These are phyloP conservation scores for Triticum urartu DNA, from an alignment of 176 grass and related monocot genomes.

Conservation along the genomic window DNA sequence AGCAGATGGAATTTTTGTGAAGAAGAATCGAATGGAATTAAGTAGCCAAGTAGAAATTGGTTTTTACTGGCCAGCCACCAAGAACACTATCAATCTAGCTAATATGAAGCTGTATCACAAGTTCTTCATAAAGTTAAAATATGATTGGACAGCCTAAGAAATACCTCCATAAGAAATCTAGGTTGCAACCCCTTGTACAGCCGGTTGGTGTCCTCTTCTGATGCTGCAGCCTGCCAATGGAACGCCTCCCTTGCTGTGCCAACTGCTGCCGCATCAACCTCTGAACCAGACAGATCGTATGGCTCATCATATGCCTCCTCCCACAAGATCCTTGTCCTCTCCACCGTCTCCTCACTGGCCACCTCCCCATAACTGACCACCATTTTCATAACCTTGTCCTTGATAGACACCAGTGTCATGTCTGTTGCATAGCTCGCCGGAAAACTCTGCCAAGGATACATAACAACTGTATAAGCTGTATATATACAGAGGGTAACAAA, in stretches of 20 bases:
- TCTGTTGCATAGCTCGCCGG: conserved; percentile 66
- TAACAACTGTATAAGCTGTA: background rate
- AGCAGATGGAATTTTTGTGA: background rate
- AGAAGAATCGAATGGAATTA: background rate
- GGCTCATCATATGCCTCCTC: conserved; percentile 78
- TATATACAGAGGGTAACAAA: background rate
- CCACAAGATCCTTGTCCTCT: conserved; percentile 55
- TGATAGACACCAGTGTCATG: conserved; percentile 26
- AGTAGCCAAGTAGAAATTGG: background rate
- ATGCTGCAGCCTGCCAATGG: conserved; percentile 54
- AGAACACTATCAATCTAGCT: background rate
- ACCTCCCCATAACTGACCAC: conserved; percentile 47
- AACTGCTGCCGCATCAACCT: conserved; percentile 32
- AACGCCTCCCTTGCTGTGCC: conserved; percentile 44
- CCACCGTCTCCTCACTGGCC: conserved; percentile 29
- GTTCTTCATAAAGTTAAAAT: background rate
- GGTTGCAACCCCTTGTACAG: conserved; percentile 74
- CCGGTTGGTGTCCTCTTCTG: conserved; percentile 55
- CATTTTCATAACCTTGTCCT: conserved; percentile 22
- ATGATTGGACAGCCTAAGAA: background rate
- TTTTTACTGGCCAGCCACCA: background rate
- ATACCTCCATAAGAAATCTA: conserved; percentile 89
- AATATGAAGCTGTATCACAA: conserved; percentile 7
- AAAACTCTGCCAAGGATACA: conserved; percentile 58
- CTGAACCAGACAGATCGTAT: conserved; percentile 63